These are phyloP conservation scores for Mimosa bimucronata DNA, from an alignment of 306 rosid species.

Conservation along the genomic window DNA sequence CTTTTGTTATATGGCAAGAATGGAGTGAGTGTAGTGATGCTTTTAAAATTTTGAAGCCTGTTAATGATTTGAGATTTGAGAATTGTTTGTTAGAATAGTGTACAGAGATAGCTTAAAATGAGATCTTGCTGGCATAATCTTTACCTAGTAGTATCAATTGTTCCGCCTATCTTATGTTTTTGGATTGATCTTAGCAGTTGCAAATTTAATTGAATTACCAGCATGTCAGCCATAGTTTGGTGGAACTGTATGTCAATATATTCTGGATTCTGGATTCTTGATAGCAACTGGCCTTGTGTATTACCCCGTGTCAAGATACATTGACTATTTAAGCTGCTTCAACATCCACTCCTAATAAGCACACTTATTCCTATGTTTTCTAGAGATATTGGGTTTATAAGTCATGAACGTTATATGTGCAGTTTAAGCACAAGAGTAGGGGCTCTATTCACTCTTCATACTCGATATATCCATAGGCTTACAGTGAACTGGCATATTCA, in stretches of 20 bases:
- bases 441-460: neutral
- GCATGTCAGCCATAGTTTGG: neutral
- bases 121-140: neutral
- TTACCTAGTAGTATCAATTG: neutral
- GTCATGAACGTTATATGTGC: neutral
- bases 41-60: neutral
- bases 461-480: neutral
- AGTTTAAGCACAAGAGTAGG: neutral
- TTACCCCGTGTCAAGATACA: neutral
- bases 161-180: neutral
- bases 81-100: neutral
- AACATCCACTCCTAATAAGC: neutral
- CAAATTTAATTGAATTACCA: neutral
- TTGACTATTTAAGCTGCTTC: neutral
- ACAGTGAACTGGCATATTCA: neutral
- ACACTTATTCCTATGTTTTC: neutral
- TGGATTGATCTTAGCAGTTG: conserved; percentile 6
- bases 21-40: neutral
- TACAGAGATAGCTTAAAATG: neutral
- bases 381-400: neutral
- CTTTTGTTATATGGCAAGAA: neutral
- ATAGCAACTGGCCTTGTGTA: neutral
- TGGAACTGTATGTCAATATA: neutral
- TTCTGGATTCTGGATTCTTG: conserved; percentile 8
- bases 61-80: neutral